Base-by-base conservation (phyloP, 2,329 filamentous ascomycete species). In the Akanthomyces dipterigenus region DNA sequence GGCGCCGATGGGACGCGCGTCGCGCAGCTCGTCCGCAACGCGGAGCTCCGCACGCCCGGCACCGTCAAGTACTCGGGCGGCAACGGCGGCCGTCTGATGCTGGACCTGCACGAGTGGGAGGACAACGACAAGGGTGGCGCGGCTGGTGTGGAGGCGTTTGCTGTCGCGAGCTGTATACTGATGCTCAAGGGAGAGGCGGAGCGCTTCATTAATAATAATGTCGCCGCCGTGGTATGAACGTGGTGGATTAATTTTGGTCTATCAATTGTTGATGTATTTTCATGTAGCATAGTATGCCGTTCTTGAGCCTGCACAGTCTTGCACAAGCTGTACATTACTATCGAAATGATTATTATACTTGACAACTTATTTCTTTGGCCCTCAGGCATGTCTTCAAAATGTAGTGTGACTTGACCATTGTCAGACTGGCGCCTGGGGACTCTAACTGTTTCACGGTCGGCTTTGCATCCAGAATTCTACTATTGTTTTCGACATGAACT, bases 171-270 rank as follows among this genome's bases (percentile, higher is more conserved):
- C 9, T 66, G 62, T 20, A 64, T 68, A 11, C 59, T 63, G 49
- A 68, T 68, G 66, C 56, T 68, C 24, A 68, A 68, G 64, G 64
- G 63, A 31, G 66, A 68, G 45, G 66, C 63, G 24, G 66, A 68
- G 46, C 63, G 65, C 9, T 67, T 66, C 50, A 62, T 60, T 16
- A 59, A 67, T n/a, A 66, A 64, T 24, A 56, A 54, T 28, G 63
- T 66, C 50, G 64, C 66, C 3, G 60, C 57, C 14, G 63, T 68
- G 22, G 38, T 49, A 26, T 62, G 20, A 53, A n/a, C 5, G 16
- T 6, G 12, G 20, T 57, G 26, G 22, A 31, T 26, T 6, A 18
- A 48, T n/a, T 14, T n/a, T 2, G 5, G 14, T 26, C 16, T 3
- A 6, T 5, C 20, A n/a, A 9, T n/a, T 11, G 28, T 20, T 18